Base-by-base conservation (phyloP, 768 basidiomycete genomes). In the Termitomyces eurrhizus region DNA sequence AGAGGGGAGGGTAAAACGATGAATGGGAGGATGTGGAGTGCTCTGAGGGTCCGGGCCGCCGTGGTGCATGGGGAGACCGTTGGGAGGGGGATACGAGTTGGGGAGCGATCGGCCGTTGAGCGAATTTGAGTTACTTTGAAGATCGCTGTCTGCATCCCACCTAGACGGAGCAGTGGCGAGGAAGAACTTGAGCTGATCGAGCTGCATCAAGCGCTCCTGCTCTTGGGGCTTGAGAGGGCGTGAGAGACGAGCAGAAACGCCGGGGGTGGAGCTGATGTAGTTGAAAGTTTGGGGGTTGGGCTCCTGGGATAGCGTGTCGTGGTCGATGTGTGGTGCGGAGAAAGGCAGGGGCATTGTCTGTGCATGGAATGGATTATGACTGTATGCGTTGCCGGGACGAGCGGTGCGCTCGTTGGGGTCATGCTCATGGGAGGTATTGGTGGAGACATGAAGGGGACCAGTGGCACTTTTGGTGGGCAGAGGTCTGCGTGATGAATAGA, bases 161-260 rank as follows among this genome's bases (percentile, higher is more conserved):
- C 84, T 82, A 33, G 83, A 87, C 3, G 88, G 94, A 8, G 89
- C 93, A 12, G 91, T 92, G 16, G 90, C 89, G 49, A 95, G 85
- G 75, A 95, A 95, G 75, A 87, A 89, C 75, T 94, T 94, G 73
- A 95, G 89, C 24, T 85, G 74, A 66, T 95, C 91, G 24, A 95
- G 82, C 64, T 89, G 81, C n/a, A 83, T 83, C 45, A 93, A 77
- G 29, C 83, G 80, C 24, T 90, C 88, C 59, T 86, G 84, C 70
- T 93, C 90, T 53, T 81, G 75, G 1, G 80, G 69, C 7, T 80
- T 84, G 52, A 92, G 80, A 0, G 86, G 79, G n/a, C 88, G 76
- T 21, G 79, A 77, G 21, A 87, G 79, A 14, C 78, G 80, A 16
- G 70, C 66, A 13, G 75, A 69, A n/a, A 79, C 68, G 14, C 72